phyloP scores from a whole-genome alignment of 148 eudicot genomes.

The Drosera capensis region DNA sequence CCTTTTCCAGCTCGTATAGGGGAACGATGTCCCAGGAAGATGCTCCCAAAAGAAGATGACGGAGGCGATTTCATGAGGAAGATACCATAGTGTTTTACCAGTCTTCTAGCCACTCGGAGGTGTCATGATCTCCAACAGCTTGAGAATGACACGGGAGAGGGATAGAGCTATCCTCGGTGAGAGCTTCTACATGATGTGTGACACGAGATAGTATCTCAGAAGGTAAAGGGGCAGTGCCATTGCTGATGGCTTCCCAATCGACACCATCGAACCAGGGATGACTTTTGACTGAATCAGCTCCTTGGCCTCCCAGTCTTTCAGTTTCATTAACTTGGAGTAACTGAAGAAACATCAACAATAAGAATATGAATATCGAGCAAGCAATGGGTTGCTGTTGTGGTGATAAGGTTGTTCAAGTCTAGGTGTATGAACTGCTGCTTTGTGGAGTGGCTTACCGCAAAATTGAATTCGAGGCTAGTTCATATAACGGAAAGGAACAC shows the following conservation, averaged over 20 bases:
- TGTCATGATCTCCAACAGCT: slow-evolving; percentile 32
- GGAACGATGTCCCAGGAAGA: no score
- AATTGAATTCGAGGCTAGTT: neutral
- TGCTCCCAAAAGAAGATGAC: no score
- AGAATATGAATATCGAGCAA: neutral
- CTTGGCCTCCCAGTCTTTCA: slow-evolving; percentile 58
- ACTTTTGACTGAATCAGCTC: slow-evolving; percentile 44
- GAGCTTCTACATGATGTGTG: slow-evolving; percentile 35
- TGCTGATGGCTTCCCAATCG: slow-evolving; percentile 47
- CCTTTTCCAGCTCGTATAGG: no score
- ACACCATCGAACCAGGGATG: slow-evolving; percentile 69
- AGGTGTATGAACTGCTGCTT: neutral
- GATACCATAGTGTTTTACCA: slow-evolving; percentile 31
- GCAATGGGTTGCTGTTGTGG: neutral
- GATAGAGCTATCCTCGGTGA: slow-evolving; percentile 22
- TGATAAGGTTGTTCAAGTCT: neutral
- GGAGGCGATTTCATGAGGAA: no score
- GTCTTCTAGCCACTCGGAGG: slow-evolving; percentile 83
- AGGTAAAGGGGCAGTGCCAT: slow-evolving; percentile 34
- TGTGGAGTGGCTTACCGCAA: neutral
- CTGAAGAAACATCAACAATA: slow-evolving; percentile 16
- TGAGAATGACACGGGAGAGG: slow-evolving; percentile 26
- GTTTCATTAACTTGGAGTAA: slow-evolving; percentile 76
- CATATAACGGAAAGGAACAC: neutral
- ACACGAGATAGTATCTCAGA: slow-evolving; percentile 48